phyloP scores from a whole-genome alignment of 768 basidiomycete genomes.

The Sistotremastrum niveocremeum region DNA sequence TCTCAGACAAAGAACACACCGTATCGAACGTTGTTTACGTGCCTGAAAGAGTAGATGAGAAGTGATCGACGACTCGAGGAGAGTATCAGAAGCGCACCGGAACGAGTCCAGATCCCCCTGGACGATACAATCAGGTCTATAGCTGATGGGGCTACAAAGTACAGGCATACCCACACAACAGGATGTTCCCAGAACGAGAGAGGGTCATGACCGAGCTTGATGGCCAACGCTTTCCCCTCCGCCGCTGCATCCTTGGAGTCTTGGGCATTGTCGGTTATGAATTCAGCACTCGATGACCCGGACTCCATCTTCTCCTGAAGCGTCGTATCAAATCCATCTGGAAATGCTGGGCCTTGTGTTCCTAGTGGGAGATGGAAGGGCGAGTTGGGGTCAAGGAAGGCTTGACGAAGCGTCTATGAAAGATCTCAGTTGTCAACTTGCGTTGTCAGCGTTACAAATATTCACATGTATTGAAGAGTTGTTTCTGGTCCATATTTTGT shows the following conservation, averaged over 20 bases:
- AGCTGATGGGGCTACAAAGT: too few species aligned
- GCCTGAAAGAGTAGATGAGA: conserved; percentile 25
- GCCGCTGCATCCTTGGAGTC: conserved; percentile 26
- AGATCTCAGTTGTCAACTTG: neutral
- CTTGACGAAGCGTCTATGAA: conserved; percentile 43
- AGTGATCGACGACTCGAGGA: neutral
- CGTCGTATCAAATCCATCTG: conserved; percentile 24
- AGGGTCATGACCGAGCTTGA: conserved; percentile 29
- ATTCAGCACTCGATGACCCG: neutral
- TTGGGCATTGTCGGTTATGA: conserved; percentile 1
- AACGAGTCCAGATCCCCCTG: conserved; percentile 57
- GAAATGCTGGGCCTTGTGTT: conserved; percentile 42
- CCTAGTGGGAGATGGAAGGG: conserved; percentile 56
- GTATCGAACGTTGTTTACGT: conserved; percentile 69
- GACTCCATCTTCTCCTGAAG: neutral
- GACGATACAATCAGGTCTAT: too few species aligned
- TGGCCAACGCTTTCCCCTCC: conserved; percentile 30
- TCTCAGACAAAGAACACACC: conserved; percentile 24
- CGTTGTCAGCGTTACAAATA: too few species aligned
- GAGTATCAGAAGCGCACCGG: conserved; percentile 34
- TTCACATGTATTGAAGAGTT: too few species aligned
- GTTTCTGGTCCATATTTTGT: too few species aligned
- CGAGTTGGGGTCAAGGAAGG: conserved; percentile 48
- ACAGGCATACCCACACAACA: conserved; percentile 43
- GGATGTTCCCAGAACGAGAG: conserved; percentile 64